phyloP scores from a whole-genome alignment of 2,329 filamentous ascomycete genomes.

The Endoconidiophora laricicola region DNA sequence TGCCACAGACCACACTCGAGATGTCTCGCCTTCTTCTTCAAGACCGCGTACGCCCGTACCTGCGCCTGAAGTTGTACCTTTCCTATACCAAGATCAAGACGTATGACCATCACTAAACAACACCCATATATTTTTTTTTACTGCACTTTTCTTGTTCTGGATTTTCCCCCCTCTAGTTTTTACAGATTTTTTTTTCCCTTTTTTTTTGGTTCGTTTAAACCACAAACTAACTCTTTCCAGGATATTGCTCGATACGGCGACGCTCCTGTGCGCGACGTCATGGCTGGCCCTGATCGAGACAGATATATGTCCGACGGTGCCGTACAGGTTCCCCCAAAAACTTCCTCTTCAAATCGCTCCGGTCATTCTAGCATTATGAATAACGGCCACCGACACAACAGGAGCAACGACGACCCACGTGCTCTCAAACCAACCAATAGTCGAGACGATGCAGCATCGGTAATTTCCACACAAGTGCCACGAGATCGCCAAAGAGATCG shows the following conservation, averaged over 20 bases:
- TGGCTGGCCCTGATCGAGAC: constrained; percentile 52
- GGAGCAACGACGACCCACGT: constrained; percentile 49
- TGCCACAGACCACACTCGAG: constrained; percentile 53
- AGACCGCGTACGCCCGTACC: constrained; percentile 72
- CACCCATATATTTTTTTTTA: not conserved
- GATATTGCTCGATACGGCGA: constrained; percentile 65
- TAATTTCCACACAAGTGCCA: not conserved
- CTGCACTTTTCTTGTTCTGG: constrained; percentile 4
- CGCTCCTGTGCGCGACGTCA: constrained; percentile 54
- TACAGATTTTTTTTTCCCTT: constrained; percentile 4
- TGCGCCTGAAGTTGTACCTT: constrained; percentile 90
- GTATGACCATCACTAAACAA: constrained; percentile 29
- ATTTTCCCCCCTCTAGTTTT: constrained; percentile 2
- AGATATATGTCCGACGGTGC: constrained; percentile 40
- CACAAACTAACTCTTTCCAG: constrained; percentile 21
- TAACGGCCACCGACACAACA: constrained; percentile 51
- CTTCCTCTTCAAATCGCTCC: constrained; percentile 45
- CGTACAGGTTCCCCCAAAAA: constrained; percentile 37
- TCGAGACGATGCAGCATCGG: constrained; percentile 42
- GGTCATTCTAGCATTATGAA: constrained; percentile 42
- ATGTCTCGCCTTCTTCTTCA: constrained; percentile 59
- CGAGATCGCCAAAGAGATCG: constrained; percentile 31
- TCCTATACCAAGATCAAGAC: constrained; percentile 77
- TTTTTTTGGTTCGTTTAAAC: constrained; percentile 7
- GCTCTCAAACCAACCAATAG: constrained; percentile 55